These are phyloP conservation scores for Crithidia acanthocephali DNA, from an alignment of 208 protist species.

Conservation along the genomic window DNA sequence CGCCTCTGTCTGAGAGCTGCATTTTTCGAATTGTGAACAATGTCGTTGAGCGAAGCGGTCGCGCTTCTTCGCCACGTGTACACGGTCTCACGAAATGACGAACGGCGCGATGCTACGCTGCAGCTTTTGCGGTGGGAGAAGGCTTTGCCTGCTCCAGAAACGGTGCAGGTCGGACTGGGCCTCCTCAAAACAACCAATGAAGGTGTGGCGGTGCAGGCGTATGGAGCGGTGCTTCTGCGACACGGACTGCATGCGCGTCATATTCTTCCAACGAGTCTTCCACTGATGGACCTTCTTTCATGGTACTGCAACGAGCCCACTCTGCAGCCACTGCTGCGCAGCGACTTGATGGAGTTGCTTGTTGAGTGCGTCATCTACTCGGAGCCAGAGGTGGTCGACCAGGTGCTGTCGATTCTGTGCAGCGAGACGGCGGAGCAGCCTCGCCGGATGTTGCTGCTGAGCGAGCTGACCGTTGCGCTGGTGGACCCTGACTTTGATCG, in stretches of 20 bases:
- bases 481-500: constrained; percentile 59
- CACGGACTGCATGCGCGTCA: constrained; percentile 45
- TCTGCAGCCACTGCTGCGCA: constrained; percentile 50
- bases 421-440: constrained; percentile 23
- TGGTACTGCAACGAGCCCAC: constrained; percentile 75
- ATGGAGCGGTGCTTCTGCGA: constrained; percentile 76
- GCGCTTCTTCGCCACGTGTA: constrained; percentile 52
- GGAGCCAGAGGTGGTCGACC: constrained; percentile 24
- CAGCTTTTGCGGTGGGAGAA: constrained; percentile 66
- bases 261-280: constrained; percentile 39
- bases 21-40: no score
- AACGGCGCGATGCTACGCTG: constrained; percentile 38
- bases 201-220: constrained; percentile 70
- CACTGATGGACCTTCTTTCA: constrained; percentile 62
- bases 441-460: constrained; percentile 54
- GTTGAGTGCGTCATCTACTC: constrained; percentile 62
- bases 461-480: constrained; percentile 39
- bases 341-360: constrained; percentile 68
- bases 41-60: constrained; percentile 43
- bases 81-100: constrained; percentile 42
- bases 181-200: constrained; percentile 53
- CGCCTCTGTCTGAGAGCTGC: no score
- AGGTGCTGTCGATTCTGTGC: constrained; percentile 16
- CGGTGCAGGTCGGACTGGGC: constrained; percentile 50
- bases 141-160: constrained; percentile 36